phyloP scores from a whole-genome alignment of 2,329 filamentous ascomycete genomes.

The Fusarium globosum region DNA sequence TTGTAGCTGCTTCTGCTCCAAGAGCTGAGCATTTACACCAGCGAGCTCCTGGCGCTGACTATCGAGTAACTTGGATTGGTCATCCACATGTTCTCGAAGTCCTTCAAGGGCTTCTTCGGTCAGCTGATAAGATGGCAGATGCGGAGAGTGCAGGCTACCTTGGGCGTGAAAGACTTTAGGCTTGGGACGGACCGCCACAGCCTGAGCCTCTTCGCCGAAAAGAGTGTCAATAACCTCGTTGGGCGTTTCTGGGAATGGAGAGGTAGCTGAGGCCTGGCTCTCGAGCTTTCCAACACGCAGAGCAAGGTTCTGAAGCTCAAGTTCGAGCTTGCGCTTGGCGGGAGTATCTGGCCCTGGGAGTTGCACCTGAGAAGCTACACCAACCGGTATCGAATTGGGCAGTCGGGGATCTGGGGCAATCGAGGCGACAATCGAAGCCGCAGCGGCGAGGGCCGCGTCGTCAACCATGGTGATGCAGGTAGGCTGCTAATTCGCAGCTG shows the following conservation, averaged over 20 bases:
- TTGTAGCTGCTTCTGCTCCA: conserved; percentile 86
- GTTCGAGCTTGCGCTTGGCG: conserved; percentile 83
- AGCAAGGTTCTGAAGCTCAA: conserved; percentile 82
- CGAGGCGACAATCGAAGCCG: conserved; percentile 64
- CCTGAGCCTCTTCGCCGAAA: conserved; percentile 66
- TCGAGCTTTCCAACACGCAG: conserved; percentile 85
- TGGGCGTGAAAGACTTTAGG: conserved; percentile 60
- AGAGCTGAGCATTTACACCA: conserved; percentile 85
- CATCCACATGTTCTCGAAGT: conserved; percentile 89
- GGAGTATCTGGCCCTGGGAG: conserved; percentile 81
- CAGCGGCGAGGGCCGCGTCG: conserved; percentile 65
- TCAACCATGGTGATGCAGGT: conserved; percentile 58
- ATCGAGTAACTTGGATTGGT: conserved; percentile 91
- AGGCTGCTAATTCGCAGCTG: conserved; percentile 46
- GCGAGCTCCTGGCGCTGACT: conserved; percentile 87
- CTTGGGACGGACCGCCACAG: conserved; percentile 56
- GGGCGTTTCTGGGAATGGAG: conserved; percentile 81
- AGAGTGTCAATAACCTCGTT: conserved; percentile 77
- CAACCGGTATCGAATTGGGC: conserved; percentile 53
- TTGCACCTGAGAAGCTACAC: conserved; percentile 64
- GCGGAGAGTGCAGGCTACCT: conserved; percentile 54
- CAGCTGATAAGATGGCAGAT: conserved; percentile 61
- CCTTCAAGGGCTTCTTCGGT: conserved; percentile 87
- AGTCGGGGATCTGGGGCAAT: conserved; percentile 60
- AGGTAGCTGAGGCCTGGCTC: conserved; percentile 73